A percentile compares a stretch with the other conserved stretches of the same genome.
Conservation (phyloP, 2,329 filamentous ascomycete species). For the Celoporthe dispersa region DNA sequence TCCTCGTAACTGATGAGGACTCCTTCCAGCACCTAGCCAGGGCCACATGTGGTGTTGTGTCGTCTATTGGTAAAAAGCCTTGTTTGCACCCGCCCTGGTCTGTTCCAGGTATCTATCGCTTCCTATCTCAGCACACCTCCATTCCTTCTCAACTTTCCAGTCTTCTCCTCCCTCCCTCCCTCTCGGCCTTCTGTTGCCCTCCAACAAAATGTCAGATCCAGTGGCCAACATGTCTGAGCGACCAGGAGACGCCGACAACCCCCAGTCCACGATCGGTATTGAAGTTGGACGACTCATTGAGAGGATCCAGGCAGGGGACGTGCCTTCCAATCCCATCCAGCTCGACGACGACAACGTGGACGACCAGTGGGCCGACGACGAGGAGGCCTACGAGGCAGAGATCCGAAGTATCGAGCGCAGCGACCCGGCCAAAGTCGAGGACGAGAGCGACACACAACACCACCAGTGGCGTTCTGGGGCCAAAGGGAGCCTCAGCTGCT, state of each 20-base stretch:
- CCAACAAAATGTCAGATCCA: neutral
- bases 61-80: neutral
- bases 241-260: neutral
- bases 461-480: neutral
- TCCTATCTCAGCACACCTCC: neutral
- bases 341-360: constrained; percentile 22
- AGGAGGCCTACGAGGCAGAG: constrained; percentile 22
- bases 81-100: neutral
- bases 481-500: neutral
- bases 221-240: neutral
- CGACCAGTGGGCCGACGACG: constrained; percentile 24
- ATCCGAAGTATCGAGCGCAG: constrained; percentile 17
- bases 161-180: neutral
- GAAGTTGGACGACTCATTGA: neutral
- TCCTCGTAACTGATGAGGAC: too few species aligned
- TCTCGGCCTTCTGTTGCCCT: neutral
- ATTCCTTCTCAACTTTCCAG: neutral
- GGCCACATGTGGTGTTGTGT: neutral
- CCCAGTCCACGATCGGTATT: neutral
- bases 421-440: constrained; percentile 18
- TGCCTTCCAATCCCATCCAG: constrained; percentile 13
- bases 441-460: neutral
- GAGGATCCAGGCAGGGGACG: constrained; percentile 1
- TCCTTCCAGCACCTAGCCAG: neutral
- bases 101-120: neutral